These are phyloP conservation scores for Ceratorhiza oryzae-sativae DNA, from an alignment of 1,284 basidiomycete genomes.

Conservation along the genomic window DNA sequence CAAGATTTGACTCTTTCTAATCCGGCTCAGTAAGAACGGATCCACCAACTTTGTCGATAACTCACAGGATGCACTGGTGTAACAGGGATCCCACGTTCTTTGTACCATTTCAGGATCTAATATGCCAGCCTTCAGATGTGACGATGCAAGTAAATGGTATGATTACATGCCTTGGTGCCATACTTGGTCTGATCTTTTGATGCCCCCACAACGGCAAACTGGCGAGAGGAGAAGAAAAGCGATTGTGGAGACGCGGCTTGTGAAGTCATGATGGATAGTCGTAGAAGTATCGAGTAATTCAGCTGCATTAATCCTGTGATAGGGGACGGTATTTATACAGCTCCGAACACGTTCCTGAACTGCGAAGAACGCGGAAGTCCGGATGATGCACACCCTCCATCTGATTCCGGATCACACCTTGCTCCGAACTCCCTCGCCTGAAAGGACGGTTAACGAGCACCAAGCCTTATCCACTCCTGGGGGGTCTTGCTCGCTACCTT, in stretches of 20 bases:
- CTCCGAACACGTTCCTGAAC: neutral
- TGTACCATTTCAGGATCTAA: constrained; percentile 79
- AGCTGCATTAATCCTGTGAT: neutral
- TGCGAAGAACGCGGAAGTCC: neutral
- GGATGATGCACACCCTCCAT: neutral
- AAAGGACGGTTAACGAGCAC: neutral
- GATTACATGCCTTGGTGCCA: constrained; percentile 66
- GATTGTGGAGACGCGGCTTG: constrained; percentile 32
- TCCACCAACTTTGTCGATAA: constrained; percentile 18
- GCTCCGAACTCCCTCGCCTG: neutral
- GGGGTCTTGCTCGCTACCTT: too few relatives aligned
- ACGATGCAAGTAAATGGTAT: neutral
- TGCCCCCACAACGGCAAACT: constrained; percentile 79
- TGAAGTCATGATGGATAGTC: neutral
- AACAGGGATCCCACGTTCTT: constrained; percentile 64
- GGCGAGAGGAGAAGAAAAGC: constrained; percentile 62
- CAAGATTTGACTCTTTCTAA: constrained; percentile 70
- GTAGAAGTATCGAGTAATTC: neutral
- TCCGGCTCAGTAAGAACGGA: constrained; percentile 20
- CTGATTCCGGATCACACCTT: neutral
- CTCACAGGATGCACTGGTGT: constrained; percentile 74
- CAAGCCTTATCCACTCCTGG: too few relatives aligned
- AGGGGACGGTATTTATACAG: neutral
- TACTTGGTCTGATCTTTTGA: constrained; percentile 78
- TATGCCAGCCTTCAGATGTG: neutral